A percentile compares a stretch with the other conserved stretches of the same genome.
phyloP scores from a whole-genome alignment of 2,329 filamentous ascomycete species.

The Clonostachys sp. region DNA sequence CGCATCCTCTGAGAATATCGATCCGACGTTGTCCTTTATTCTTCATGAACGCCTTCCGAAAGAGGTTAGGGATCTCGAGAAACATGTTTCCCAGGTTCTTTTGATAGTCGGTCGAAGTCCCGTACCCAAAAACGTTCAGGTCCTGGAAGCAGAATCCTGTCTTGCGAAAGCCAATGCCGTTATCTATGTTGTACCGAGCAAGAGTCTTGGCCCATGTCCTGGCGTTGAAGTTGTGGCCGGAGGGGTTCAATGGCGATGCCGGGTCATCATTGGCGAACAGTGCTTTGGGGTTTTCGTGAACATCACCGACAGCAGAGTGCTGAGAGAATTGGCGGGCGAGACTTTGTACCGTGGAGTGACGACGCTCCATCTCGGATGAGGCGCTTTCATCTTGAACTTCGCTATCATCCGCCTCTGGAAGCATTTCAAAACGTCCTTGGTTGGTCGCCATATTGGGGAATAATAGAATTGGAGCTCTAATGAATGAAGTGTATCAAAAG shows the following conservation, averaged over 20 bases:
- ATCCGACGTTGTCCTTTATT: constrained; percentile 32
- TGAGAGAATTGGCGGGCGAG: constrained; percentile 43
- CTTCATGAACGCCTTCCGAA: constrained; percentile 27
- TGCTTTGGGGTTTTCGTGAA: not conserved
- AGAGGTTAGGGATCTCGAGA: constrained; percentile 36
- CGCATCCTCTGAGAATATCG: constrained; percentile 43
- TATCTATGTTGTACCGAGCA: constrained; percentile 42
- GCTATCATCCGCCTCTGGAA: no score
- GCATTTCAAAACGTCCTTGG: no score
- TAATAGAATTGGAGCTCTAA: no score
- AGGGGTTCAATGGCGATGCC: constrained; percentile 47
- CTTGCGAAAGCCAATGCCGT: constrained; percentile 53
- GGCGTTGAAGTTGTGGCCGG: constrained; percentile 45
- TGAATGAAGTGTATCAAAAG: no score
- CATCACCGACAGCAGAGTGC: not conserved
- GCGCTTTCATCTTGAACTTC: constrained; percentile 24
- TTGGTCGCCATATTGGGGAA: no score
- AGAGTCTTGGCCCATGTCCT: constrained; percentile 58
- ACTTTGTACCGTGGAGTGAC: constrained; percentile 41
- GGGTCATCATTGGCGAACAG: constrained; percentile 14
- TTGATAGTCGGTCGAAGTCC: constrained; percentile 34
- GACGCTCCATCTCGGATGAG: constrained; percentile 35
- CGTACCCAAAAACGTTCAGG: constrained; percentile 34
- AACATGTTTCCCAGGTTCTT: constrained; percentile 28
- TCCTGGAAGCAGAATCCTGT: constrained; percentile 53